A percentile compares a stretch with the other conserved stretches of the same genome.
phyloP scores from a whole-genome alignment of 2,329 filamentous ascomycete species.

The Trichoderma aggressivum region DNA sequence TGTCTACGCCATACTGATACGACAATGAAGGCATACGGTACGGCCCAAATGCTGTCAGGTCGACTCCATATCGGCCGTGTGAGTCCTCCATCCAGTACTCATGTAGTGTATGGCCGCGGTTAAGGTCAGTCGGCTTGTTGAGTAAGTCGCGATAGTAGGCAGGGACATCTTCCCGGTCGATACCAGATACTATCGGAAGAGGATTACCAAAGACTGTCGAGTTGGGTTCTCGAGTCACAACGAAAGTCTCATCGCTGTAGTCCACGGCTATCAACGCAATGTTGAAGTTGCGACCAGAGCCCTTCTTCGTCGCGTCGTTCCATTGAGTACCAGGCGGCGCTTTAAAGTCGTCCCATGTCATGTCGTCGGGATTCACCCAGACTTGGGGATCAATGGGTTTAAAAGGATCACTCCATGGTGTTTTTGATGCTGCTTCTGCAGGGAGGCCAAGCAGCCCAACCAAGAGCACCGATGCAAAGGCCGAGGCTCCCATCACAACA shows the following conservation, averaged over 20 bases:
- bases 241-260: constrained; percentile 48
- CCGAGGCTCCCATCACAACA: neutral
- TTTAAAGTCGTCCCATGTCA: constrained; percentile 50
- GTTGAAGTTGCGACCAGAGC: constrained; percentile 51
- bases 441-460: neutral
- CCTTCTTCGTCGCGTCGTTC: constrained; percentile 43
- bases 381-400: constrained; percentile 48
- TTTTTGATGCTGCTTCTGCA: neutral
- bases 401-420: constrained; percentile 39
- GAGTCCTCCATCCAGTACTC: constrained; percentile 59
- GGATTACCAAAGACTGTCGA: constrained; percentile 52
- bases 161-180: constrained; percentile 46
- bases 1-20: constrained; percentile 50
- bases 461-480: neutral
- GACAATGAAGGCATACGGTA: constrained; percentile 46
- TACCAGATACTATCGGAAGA: constrained; percentile 39
- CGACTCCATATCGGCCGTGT: constrained; percentile 49
- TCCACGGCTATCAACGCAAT: constrained; percentile 53
- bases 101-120: constrained; percentile 50
- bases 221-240: constrained; percentile 42
- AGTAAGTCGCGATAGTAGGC: constrained; percentile 49
- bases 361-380: constrained; percentile 52
- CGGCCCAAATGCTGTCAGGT: constrained; percentile 50
- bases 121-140: constrained; percentile 48
- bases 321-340: constrained; percentile 47